Conservation (phyloP, 768 basidiomycete species). For the Suillus bovinus region DNA sequence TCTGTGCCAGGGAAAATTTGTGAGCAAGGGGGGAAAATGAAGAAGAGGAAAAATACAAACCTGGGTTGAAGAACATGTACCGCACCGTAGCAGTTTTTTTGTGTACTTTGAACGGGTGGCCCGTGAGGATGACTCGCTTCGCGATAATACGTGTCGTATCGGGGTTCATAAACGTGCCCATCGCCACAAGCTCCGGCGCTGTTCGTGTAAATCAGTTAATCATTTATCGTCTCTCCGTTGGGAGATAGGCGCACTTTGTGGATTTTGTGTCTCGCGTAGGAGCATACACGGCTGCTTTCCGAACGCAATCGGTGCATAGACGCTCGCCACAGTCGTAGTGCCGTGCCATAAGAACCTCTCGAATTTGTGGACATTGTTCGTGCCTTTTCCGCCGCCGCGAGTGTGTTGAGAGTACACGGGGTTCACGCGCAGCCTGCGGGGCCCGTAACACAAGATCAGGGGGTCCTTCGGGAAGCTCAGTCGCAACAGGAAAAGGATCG, state of each 20-base stretch:
- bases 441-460: slow-evolving; percentile 85
- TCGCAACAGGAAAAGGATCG: background rate
- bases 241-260: slow-evolving; percentile 52
- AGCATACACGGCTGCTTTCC: slow-evolving; percentile 77
- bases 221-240: background rate
- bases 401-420: slow-evolving; percentile 94
- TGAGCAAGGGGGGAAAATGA: slow-evolving; percentile 7
- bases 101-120: slow-evolving; percentile 96
- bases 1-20: slow-evolving; percentile 41
- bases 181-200: slow-evolving; percentile 87
- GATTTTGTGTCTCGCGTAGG: slow-evolving; percentile 66
- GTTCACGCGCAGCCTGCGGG: slow-evolving; percentile 79
- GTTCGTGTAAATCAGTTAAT: background rate
- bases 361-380: slow-evolving; percentile 97
- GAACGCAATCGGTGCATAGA: slow-evolving; percentile 86
- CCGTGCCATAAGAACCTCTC: slow-evolving; percentile 89
- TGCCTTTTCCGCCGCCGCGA: slow-evolving; percentile 84
- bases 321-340: slow-evolving; percentile 77
- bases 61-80: slow-evolving; percentile 97
- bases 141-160: slow-evolving; percentile 91
- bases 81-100: slow-evolving; percentile 96
- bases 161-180: slow-evolving; percentile 79
- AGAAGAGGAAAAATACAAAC: slow-evolving; percentile 37
- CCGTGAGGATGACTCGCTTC: slow-evolving; percentile 93
- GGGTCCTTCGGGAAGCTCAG: slow-evolving; percentile 60